Percentiles rank a stretch among this genome's conserved stretches.
phyloP scores from a whole-genome alignment of 495 filamentous ascomycete genomes.

The Rhizodiscina lignyota region DNA sequence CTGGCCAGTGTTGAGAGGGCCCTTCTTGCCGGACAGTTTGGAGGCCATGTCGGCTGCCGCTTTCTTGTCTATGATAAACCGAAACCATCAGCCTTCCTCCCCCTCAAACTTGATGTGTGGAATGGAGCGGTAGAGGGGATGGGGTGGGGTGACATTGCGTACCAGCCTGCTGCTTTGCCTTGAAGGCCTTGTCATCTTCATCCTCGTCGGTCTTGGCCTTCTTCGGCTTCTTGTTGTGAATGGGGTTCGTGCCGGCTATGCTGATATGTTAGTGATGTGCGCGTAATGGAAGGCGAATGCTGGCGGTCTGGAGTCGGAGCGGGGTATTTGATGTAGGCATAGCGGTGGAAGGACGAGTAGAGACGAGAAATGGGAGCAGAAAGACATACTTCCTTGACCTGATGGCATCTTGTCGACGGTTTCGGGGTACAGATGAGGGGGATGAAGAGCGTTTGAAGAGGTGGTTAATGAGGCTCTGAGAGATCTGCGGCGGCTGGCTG shows the following conservation, averaged over 20 bases:
- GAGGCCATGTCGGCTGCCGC: constrained; percentile 23
- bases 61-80: constrained; percentile 19
- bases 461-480: no score
- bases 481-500: no score
- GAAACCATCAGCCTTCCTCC: no score
- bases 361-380: neutral
- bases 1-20: constrained; percentile 16
- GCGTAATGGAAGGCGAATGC: no score
- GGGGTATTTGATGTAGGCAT: neutral
- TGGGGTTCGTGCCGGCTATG: constrained; percentile 23
- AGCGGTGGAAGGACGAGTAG: neutral
- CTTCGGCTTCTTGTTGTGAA: constrained; percentile 27
- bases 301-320: no score
- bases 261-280: no score
- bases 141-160: neutral
- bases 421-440: no score
- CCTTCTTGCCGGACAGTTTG: constrained; percentile 20
- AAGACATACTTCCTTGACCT: constrained; percentile 14
- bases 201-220: constrained; percentile 17
- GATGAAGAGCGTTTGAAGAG: no score
- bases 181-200: constrained; percentile 22
- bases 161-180: constrained; percentile 22
- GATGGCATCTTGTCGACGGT: constrained; percentile 9
- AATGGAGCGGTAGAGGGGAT: neutral
- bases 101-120: no score